Percentiles rank a stretch among this genome's conserved stretches.
phyloP scores from a whole-genome alignment of 148 eudicot genomes.

The Mesembryanthemum crystallinum region DNA sequence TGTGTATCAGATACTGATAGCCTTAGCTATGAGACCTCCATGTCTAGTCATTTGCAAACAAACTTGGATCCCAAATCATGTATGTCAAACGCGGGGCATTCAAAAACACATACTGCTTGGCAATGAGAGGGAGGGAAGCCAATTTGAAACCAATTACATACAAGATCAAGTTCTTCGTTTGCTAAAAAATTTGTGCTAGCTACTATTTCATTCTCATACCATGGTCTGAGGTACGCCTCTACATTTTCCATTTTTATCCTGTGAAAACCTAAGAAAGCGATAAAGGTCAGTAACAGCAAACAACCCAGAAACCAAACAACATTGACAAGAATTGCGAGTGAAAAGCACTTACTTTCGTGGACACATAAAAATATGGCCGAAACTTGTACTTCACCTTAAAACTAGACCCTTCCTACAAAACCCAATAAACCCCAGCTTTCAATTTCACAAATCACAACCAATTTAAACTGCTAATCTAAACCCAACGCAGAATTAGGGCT shows the following conservation, averaged over 20 bases:
- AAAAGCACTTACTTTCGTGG: constrained; percentile 66
- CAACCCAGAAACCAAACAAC: not conserved
- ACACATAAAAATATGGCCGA: constrained; percentile 92
- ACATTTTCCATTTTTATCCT: constrained; percentile 90
- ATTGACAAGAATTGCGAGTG: not conserved
- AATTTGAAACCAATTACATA: constrained; percentile 27
- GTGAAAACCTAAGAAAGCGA: constrained; percentile 3
- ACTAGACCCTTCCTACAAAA: constrained; percentile 76
- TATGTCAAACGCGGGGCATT: not conserved
- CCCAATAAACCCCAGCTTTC: not conserved
- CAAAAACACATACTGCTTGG: not conserved
- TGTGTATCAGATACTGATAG: too few species aligned
- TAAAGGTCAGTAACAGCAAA: constrained; percentile 9
- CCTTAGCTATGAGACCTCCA: too few species aligned
- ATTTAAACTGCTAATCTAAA: not conserved
- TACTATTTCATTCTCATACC: constrained; percentile 83
- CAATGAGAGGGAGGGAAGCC: not conserved
- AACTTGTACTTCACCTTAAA: constrained; percentile 89
- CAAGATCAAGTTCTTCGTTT: constrained; percentile 98
- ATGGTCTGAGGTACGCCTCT: constrained; percentile 75
- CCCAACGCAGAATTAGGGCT: constrained; percentile 7
- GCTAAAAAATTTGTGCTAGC: constrained; percentile 69
- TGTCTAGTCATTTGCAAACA: too few species aligned
- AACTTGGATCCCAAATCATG: not conserved
- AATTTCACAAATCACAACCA: not conserved